Percentiles rank a stretch among this genome's conserved stretches.
Conservation (phyloP, 2,329 filamentous ascomycete species). For the Nothophaeocryptopus gaeumannii region DNA sequence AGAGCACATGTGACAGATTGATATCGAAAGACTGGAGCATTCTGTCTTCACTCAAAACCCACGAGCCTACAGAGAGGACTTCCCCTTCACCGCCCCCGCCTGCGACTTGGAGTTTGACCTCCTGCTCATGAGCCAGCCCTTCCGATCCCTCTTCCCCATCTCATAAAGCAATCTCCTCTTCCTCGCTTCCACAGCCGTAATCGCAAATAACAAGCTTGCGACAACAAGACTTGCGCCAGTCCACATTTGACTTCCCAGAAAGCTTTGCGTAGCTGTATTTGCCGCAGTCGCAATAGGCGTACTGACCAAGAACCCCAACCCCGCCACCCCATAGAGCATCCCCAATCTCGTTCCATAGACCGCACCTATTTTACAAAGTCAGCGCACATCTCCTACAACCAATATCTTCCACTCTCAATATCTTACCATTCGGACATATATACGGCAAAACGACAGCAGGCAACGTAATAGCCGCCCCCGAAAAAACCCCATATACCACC, state of each 20-base stretch:
- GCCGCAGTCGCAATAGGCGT: background rate
- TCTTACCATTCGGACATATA: slow-evolving; percentile 41
- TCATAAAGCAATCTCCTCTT: slow-evolving; percentile 8
- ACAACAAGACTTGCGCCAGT: background rate
- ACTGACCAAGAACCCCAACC: slow-evolving; percentile 3
- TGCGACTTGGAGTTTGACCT: too few species aligned
- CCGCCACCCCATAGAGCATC: slow-evolving; percentile 35
- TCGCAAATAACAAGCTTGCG: background rate
- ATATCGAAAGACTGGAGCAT: too few species aligned
- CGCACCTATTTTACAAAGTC: too few species aligned
- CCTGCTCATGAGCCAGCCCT: too few species aligned
- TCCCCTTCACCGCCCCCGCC: too few species aligned
- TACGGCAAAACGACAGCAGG: slow-evolving; percentile 42
- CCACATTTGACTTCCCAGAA: slow-evolving; percentile 3
- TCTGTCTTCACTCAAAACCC: too few species aligned
- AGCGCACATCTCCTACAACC: too few species aligned
- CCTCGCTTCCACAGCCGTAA: slow-evolving; percentile 1
- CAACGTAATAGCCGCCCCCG: slow-evolving; percentile 41
- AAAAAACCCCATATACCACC: slow-evolving; percentile 45
- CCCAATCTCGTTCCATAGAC: slow-evolving; percentile 48
- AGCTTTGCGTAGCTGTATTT: background rate
- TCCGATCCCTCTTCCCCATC: too few species aligned
- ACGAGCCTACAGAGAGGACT: too few species aligned
- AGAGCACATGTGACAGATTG: too few species aligned
- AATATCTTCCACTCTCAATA: too few species aligned